Evolutionary conservation across 2,329 filamentous ascomycete genomes (phyloP), one percentile per base, ranked within the genome.

Genomic region (Curvularia sp.): DNA sequence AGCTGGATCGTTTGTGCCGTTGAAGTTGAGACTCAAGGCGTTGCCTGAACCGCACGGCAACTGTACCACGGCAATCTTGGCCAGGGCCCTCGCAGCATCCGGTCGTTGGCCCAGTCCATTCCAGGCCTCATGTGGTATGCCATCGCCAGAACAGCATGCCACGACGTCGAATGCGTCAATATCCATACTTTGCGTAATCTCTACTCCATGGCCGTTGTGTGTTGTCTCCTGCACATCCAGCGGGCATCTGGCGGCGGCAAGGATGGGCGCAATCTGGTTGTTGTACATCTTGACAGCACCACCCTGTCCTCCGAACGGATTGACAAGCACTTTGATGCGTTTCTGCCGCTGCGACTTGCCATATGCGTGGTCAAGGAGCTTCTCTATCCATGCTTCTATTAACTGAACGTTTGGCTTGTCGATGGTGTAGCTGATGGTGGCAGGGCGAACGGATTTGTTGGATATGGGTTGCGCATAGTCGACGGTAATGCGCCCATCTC

Each of bases 31-130:
- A 62, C 91, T 91, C 88, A 98, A 90, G 22, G 92, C 95, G 76
- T 99, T 99, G 5, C 95, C 95, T 49, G 91, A 95, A 13, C 95
- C 95, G 72, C 93, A 96, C 1, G 95, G 95, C 35, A 99, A 84
- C 72, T 97, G 92, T 22, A 88, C 89, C 1, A 99, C 88, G 0
- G 95, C 91, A 13, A 98, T 80, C 69, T 89, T 90, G 22, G 83
- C 80, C 60, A 99, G 79, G 0, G 94, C 95, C 55, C 84, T 84
- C 31, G 83, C 82, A 20, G 93, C 93, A 77, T 97, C 91, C 4
- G 84, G 73, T 39, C 92, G 88, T 77, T 87, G 89, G 13, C 86
- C 93, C 31, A 99, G 80, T 0, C 95, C 95, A 73, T 99, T 98
- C 81, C 97, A 97, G 8, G 97, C 90, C 77, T 99, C 95, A 74